These are phyloP conservation scores for Ophiostoma piceae DNA, from an alignment of 2,329 filamentous ascomycete genomes.

Conservation along the genomic window DNA sequence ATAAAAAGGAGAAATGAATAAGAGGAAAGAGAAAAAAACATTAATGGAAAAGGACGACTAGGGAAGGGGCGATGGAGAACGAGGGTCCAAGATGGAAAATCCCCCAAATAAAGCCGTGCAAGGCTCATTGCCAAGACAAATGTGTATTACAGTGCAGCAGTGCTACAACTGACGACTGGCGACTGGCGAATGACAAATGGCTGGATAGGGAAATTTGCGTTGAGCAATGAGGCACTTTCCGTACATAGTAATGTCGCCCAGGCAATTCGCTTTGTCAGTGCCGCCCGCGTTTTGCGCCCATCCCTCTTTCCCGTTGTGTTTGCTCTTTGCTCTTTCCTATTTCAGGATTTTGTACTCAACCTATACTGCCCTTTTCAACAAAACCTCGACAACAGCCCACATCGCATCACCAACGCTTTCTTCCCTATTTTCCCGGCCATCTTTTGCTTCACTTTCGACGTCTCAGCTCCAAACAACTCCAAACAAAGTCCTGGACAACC, in stretches of 20 bases:
- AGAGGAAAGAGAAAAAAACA: slow-evolving; percentile 11
- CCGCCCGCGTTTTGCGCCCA: neutral
- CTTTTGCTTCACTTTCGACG: neutral
- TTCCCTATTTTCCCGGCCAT: neutral
- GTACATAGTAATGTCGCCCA: slow-evolving; percentile 17
- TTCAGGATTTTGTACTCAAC: neutral
- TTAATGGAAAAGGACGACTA: slow-evolving; percentile 8
- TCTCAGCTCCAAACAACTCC: neutral
- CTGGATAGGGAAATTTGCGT: slow-evolving; percentile 15
- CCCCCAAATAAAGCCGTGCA: slow-evolving; percentile 11
- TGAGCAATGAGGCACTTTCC: slow-evolving; percentile 21
- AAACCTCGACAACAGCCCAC: neutral
- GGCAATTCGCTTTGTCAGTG: slow-evolving; percentile 15
- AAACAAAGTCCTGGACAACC: neutral
- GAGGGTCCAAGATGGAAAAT: slow-evolving; percentile 8
- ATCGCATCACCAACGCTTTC: neutral
- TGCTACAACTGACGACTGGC: slow-evolving; percentile 10
- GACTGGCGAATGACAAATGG: slow-evolving; percentile 9
- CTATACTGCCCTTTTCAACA: neutral
- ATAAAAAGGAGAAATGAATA: slow-evolving; percentile 6
- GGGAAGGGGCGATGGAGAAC: slow-evolving; percentile 2
- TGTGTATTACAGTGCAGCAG: slow-evolving; percentile 4
- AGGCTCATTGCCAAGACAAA: slow-evolving; percentile 4
- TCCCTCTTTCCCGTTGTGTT: slow-evolving; percentile 9
- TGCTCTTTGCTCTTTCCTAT: neutral